phyloP scores from a whole-genome alignment of 1,284 basidiomycete species.

The Athelia sp. region DNA sequence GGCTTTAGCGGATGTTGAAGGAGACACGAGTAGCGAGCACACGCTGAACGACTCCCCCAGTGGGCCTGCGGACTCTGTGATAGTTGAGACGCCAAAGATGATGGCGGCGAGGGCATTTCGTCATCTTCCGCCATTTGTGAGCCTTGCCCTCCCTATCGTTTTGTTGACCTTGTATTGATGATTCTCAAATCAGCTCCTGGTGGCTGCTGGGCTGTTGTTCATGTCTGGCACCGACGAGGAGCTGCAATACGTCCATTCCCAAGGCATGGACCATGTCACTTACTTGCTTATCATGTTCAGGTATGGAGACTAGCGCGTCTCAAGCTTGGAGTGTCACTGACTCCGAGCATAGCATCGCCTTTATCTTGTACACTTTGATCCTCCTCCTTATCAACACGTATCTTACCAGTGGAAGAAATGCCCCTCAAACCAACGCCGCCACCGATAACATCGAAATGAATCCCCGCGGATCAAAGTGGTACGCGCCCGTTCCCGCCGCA shows the following conservation, averaged over 20 bases:
- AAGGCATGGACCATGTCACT: constrained; percentile 84
- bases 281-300: constrained; percentile 84
- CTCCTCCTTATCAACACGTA: constrained; percentile 55
- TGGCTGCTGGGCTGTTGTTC: constrained; percentile 71
- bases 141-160: constrained; percentile 23
- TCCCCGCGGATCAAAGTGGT: constrained; percentile 30
- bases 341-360: constrained; percentile 48
- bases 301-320: constrained; percentile 29
- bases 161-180: constrained; percentile 4
- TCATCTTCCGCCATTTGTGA: constrained; percentile 82
- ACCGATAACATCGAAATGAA: constrained; percentile 24
- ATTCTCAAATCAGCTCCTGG: constrained; percentile 61
- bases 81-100: constrained; percentile 22
- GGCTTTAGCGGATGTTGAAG: constrained; percentile 31
- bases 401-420: constrained; percentile 57
- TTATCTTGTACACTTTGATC: constrained; percentile 73
- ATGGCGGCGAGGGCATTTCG: constrained; percentile 64
- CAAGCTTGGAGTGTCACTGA: constrained; percentile 1
- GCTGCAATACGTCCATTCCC: constrained; percentile 59
- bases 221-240: constrained; percentile 93
- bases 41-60: constrained; percentile 43
- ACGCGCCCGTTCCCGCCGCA: constrained; percentile 26
- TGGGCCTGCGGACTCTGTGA: constrained; percentile 7
- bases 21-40: constrained; percentile 51
- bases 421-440: constrained; percentile 17